Percentiles rank a stretch among this genome's conserved stretches.
Evolutionary conservation across 306 rosid species (phyloP).

Genomic region (Parietaria judaica): DNA sequence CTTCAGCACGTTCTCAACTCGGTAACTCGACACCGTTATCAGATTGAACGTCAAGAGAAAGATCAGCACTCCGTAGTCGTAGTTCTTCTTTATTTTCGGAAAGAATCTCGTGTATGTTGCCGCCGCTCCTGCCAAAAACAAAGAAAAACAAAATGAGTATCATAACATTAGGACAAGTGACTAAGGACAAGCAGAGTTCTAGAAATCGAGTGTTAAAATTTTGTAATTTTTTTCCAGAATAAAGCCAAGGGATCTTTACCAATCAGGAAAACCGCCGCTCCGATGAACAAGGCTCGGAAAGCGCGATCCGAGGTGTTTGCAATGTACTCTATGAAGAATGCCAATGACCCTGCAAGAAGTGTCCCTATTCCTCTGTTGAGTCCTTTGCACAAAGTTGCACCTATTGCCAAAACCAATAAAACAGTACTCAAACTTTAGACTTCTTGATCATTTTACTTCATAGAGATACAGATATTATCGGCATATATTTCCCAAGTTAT

Average conservation of each 20-base stretch:
- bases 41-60: constrained; percentile 83
- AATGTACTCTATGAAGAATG: constrained; percentile 56
- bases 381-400: constrained; percentile 97
- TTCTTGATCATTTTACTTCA: neutral
- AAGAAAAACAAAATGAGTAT: too few relatives aligned
- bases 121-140: constrained; percentile 53
- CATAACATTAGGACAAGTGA: too few relatives aligned
- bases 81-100: constrained; percentile 84
- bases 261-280: constrained; percentile 65
- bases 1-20: constrained; percentile 49
- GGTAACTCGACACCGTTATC: constrained; percentile 74
- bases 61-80: constrained; percentile 83
- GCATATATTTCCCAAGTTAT: too few relatives aligned
- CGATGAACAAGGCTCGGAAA: constrained; percentile 60
- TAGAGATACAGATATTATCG: too few relatives aligned
- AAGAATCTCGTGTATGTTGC: constrained; percentile 81
- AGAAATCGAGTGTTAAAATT: too few relatives aligned
- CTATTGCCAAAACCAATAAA: constrained; percentile 25
- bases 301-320: constrained; percentile 32
- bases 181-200: too few relatives aligned
- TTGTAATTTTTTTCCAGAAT: too few relatives aligned
- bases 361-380: constrained; percentile 94
- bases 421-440: constrained; percentile 1
- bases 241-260: constrained; percentile 28
- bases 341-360: constrained; percentile 68